Conservation (phyloP, 108 stramenopile genomes). For the Seminavis robusta region DNA sequence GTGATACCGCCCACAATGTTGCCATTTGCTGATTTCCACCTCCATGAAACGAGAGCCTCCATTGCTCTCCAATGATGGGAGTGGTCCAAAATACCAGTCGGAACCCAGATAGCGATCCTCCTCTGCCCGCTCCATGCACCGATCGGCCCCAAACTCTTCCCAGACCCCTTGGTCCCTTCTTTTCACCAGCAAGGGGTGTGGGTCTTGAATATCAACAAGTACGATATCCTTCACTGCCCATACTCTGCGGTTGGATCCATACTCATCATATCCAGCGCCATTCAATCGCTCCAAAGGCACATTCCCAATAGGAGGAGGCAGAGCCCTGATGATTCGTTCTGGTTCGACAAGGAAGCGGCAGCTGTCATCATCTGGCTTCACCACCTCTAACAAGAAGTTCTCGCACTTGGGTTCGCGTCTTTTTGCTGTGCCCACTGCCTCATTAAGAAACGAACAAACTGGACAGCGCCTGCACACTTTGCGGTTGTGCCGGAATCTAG, state of each 20-base stretch:
- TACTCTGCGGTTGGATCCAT: slow-evolving; percentile 19
- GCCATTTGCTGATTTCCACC: slow-evolving; percentile 44
- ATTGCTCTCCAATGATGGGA: slow-evolving; percentile 18
- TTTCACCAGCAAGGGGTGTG: slow-evolving; percentile 34
- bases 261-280: slow-evolving; percentile 31
- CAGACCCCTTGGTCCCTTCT: slow-evolving; percentile 28
- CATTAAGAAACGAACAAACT: slow-evolving; percentile 35
- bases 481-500: slow-evolving; percentile 34
- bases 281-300: slow-evolving; percentile 31
- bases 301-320: too few relatives aligned
- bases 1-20: slow-evolving; percentile 41
- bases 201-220: slow-evolving; percentile 41
- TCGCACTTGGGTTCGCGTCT: slow-evolving; percentile 14
- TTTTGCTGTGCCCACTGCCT: slow-evolving; percentile 23
- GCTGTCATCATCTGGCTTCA: slow-evolving; percentile 4
- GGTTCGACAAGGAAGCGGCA: slow-evolving; percentile 39
- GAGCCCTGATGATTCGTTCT: slow-evolving; percentile 33
- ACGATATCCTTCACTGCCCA: slow-evolving; percentile 43
- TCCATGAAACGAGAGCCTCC: slow-evolving; percentile 3
- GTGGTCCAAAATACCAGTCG: slow-evolving; percentile 47
- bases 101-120: slow-evolving; percentile 11
- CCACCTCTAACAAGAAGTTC: slow-evolving; percentile 32
- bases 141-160: slow-evolving; percentile 28
- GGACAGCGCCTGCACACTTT: slow-evolving; percentile 40
- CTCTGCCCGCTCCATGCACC: slow-evolving; percentile 28